phyloP scores from a whole-genome alignment of 2,329 filamentous ascomycete genomes.

The Ophiostoma sp. region DNA sequence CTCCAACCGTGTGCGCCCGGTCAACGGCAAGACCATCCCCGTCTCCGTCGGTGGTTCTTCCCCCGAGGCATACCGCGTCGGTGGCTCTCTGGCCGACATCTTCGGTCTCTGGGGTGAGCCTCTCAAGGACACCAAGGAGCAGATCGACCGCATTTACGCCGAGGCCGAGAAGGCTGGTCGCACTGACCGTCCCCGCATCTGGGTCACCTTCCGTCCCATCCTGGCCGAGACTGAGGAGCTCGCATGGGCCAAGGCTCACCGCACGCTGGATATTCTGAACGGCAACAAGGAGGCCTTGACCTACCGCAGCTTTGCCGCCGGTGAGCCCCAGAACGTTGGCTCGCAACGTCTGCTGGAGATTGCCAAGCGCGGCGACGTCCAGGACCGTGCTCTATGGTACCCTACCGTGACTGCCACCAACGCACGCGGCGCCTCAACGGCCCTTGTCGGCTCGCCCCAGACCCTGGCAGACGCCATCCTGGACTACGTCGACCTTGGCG shows the following conservation, averaged over 20 bases:
- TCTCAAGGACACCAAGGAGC: slow-evolving; percentile 57
- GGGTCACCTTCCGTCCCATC: slow-evolving; percentile 60
- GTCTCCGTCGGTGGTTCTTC: slow-evolving; percentile 57
- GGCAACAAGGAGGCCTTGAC: slow-evolving; percentile 31
- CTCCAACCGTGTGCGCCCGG: slow-evolving; percentile 48
- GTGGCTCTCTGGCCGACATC: slow-evolving; percentile 54
- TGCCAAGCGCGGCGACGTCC: slow-evolving; percentile 50
- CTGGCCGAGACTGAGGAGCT: slow-evolving; percentile 56
- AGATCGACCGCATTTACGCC: slow-evolving; percentile 56
- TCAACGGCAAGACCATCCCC: slow-evolving; percentile 46
- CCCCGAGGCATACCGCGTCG: slow-evolving; percentile 53
- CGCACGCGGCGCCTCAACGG: slow-evolving; percentile 54
- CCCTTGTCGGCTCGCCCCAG: slow-evolving; percentile 50
- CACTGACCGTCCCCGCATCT: slow-evolving; percentile 51
- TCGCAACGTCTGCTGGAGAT: slow-evolving; percentile 55
- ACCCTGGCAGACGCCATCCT: slow-evolving; percentile 50
- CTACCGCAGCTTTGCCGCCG: slow-evolving; percentile 27
- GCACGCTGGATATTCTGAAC: slow-evolving; percentile 48
- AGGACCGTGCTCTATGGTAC: slow-evolving; percentile 59
- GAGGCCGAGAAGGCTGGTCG: slow-evolving; percentile 54
- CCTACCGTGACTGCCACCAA: slow-evolving; percentile 57
- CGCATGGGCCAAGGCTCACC: slow-evolving; percentile 56
- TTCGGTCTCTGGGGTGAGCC: slow-evolving; percentile 61
- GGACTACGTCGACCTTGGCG: slow-evolving; percentile 50
- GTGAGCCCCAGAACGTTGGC: slow-evolving; percentile 51